Evolutionary conservation across 129 eudicot species (phyloP).

Genomic region (Chrysanthemum seticuspe): DNA sequence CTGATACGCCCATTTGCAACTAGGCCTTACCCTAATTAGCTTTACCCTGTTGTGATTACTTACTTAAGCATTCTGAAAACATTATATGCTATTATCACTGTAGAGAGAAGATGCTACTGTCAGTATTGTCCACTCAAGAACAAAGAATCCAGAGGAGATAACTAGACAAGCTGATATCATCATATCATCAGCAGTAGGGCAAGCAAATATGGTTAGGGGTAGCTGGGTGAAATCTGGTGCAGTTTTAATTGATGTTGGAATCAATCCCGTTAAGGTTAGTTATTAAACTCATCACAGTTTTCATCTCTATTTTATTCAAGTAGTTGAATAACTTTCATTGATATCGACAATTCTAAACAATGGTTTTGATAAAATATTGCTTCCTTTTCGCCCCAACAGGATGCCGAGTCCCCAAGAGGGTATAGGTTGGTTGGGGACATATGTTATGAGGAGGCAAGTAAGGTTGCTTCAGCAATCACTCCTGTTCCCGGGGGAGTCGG

Average conservation of each 20-base stretch:
- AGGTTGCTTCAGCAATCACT: constrained; percentile 89
- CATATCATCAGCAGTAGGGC: constrained; percentile 86
- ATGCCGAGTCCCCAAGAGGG: constrained; percentile 61
- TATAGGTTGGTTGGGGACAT: constrained; percentile 84
- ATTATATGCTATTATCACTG: constrained; percentile 11
- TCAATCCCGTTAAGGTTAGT: constrained; percentile 80
- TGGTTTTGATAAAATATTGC: neutral
- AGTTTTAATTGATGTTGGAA: constrained; percentile 89
- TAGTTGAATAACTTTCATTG: neutral
- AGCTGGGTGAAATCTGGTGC: constrained; percentile 98
- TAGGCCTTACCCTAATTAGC: no score
- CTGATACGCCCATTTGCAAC: no score
- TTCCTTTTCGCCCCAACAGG: constrained; percentile 39
- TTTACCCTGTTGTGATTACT: no score
- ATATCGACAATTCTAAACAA: no score
- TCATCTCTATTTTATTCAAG: neutral
- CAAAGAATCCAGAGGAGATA: constrained; percentile 83
- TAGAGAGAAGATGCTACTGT: constrained; percentile 99
- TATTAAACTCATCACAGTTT: no score
- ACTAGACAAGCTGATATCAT: constrained; percentile 87
- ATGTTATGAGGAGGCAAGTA: constrained; percentile 83
- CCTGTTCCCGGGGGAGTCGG: constrained; percentile 96
- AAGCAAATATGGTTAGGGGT: constrained; percentile 91
- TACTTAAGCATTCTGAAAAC: neutral
- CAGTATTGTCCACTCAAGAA: constrained; percentile 83